phyloP scores from a whole-genome alignment of 495 filamentous ascomycete species.

The Trichoderma orchidacearum region DNA sequence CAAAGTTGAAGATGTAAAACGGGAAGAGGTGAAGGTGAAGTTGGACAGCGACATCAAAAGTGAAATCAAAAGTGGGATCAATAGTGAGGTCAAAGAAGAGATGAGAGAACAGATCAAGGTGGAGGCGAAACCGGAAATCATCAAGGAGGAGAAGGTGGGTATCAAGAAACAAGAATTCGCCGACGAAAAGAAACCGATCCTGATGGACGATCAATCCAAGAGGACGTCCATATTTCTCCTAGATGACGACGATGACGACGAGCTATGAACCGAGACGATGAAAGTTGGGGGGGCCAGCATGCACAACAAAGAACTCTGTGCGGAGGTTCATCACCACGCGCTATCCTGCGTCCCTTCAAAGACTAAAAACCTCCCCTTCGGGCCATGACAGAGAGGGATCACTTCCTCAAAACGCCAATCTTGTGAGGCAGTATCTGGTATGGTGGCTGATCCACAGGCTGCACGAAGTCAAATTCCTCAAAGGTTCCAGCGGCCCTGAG shows the following conservation, averaged over 20 bases:
- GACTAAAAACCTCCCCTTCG: no score
- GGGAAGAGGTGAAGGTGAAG: constrained; percentile 1
- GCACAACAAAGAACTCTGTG: no score
- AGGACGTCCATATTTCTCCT: constrained; percentile 1
- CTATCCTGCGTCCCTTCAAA: no score
- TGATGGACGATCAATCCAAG: not conserved
- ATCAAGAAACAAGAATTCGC: not conserved
- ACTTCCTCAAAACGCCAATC: constrained; percentile 38
- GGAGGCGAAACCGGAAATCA: not conserved
- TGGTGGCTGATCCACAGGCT: constrained; percentile 28
- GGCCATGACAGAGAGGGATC: no score
- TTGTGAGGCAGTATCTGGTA: constrained; percentile 40
- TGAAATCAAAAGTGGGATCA: not conserved
- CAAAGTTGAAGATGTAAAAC: constrained; percentile 4
- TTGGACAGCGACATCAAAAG: not conserved
- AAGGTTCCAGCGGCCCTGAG: constrained; percentile 42
- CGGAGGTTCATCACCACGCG: no score
- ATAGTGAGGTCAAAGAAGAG: not conserved
- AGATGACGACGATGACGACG: constrained; percentile 9
- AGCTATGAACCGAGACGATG: constrained; percentile 2
- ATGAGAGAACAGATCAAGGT: not conserved
- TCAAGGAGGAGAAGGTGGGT: not conserved
- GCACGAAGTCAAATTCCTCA: constrained; percentile 36
- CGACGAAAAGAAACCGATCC: not conserved
- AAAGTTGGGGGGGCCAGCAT: no score